These are phyloP conservation scores for Neurospora sp. DNA, from an alignment of 495 filamentous ascomycete genomes.

Conservation along the genomic window DNA sequence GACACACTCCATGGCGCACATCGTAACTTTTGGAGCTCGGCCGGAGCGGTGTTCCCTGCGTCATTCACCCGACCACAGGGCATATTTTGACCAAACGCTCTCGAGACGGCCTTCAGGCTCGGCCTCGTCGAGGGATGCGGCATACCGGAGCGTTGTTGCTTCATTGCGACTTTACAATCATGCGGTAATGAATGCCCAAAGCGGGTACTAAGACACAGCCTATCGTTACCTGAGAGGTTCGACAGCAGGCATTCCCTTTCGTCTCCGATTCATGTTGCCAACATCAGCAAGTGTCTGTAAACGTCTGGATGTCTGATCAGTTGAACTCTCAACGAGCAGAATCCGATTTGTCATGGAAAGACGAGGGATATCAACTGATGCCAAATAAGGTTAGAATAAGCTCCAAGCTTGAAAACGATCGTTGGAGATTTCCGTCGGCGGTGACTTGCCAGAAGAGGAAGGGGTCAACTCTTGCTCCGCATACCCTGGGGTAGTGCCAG, in stretches of 20 bases:
- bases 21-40: background rate
- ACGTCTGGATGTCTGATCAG: background rate
- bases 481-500: slow-evolving; percentile 12
- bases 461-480: slow-evolving; percentile 6
- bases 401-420: background rate
- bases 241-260: background rate
- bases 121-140: background rate
- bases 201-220: background rate
- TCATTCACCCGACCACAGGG: background rate
- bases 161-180: background rate
- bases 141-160: background rate
- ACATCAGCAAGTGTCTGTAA: background rate
- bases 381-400: background rate
- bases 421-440: slow-evolving; percentile 2
- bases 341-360: background rate
- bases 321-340: background rate
- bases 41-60: background rate
- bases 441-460: slow-evolving; percentile 17
- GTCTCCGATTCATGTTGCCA: background rate
- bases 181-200: background rate
- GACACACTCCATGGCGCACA: background rate
- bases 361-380: background rate
- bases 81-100: background rate
- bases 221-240: background rate
- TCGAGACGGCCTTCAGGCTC: background rate